Evolutionary conservation across 1,139 yeast species (phyloP).

Genomic region (Ashbya aceris): DNA sequence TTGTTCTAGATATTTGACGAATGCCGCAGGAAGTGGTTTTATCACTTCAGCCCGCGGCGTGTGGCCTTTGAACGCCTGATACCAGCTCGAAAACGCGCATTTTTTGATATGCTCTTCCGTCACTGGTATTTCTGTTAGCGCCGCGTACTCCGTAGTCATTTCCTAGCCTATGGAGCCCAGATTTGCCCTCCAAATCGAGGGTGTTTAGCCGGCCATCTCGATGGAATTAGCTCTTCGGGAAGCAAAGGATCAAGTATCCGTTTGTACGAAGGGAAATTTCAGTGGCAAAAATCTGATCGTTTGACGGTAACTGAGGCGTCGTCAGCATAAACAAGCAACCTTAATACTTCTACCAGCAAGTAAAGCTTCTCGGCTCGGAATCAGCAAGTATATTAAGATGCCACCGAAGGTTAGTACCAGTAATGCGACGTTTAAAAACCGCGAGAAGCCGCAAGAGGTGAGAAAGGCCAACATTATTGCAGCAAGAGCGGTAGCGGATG

Average conservation of each 20-base stretch:
- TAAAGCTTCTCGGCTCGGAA: no score
- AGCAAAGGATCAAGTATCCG: no score
- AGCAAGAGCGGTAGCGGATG: constrained; percentile 96
- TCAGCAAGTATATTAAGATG: constrained; percentile 9
- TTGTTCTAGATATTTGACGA: constrained; percentile 58
- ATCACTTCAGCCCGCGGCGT: constrained; percentile 48
- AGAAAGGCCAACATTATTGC: constrained; percentile 89
- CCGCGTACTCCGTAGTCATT: constrained; percentile 12
- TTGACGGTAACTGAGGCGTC: no score
- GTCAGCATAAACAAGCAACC: no score
- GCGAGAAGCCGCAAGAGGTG: constrained; percentile 96
- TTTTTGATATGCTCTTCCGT: constrained; percentile 45
- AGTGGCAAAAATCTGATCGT: no score
- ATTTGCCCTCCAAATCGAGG: background rate
- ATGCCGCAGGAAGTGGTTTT: constrained; percentile 55
- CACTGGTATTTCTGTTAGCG: constrained; percentile 33
- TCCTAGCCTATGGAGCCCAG: background rate
- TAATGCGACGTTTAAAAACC: constrained; percentile 84
- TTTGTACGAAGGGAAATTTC: no score
- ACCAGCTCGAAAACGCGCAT: constrained; percentile 74
- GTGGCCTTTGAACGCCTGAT: constrained; percentile 41
- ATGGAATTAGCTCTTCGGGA: background rate
- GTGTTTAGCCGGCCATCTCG: background rate
- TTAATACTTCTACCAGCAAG: no score
- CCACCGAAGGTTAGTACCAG: constrained; percentile 39